Evolutionary conservation across 2,329 filamentous ascomycete species (phyloP).

Genomic region (Dactylellina haptotyla): DNA sequence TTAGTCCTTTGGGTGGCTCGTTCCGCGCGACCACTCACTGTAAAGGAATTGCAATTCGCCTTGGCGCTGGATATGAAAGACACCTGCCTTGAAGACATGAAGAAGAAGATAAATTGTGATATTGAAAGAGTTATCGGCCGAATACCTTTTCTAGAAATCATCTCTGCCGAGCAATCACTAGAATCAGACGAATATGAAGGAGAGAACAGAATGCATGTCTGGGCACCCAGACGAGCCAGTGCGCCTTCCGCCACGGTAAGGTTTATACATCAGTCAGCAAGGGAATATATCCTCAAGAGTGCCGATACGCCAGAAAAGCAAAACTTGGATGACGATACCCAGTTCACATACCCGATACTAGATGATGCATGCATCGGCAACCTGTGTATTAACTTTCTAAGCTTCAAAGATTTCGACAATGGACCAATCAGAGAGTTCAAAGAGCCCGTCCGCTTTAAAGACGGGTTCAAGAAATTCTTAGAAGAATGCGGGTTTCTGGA

Average conservation of each 20-base stretch:
- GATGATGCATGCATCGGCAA: slow-evolving; percentile 23
- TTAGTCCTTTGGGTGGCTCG: slow-evolving; percentile 20
- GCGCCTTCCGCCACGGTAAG: slow-evolving; percentile 10
- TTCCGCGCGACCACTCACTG: slow-evolving; percentile 2
- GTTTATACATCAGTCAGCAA: slow-evolving; percentile 32
- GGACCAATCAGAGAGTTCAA: slow-evolving; percentile 14
- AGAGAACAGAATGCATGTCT: not conserved
- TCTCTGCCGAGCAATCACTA: not conserved
- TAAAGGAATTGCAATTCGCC: slow-evolving; percentile 28
- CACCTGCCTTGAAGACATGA: slow-evolving; percentile 2
- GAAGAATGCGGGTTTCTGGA: slow-evolving; percentile 22
- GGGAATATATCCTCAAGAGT: slow-evolving; percentile 23
- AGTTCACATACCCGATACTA: slow-evolving; percentile 3
- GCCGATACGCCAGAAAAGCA: slow-evolving; percentile 6
- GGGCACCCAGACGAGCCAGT: not conserved
- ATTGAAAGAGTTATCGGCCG: slow-evolving; percentile 18
- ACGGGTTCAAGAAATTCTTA: slow-evolving; percentile 14
- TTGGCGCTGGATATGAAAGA: slow-evolving; percentile 24
- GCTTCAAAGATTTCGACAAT: slow-evolving; percentile 24
- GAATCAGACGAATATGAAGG: not conserved
- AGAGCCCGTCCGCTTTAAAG: slow-evolving; percentile 2
- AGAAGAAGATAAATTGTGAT: not conserved
- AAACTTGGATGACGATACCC: not conserved
- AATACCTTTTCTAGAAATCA: slow-evolving; percentile 25
- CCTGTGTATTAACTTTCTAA: slow-evolving; percentile 28